Conservation (phyloP, 1,284 basidiomycete species). For the Vanrija humicola region DNA sequence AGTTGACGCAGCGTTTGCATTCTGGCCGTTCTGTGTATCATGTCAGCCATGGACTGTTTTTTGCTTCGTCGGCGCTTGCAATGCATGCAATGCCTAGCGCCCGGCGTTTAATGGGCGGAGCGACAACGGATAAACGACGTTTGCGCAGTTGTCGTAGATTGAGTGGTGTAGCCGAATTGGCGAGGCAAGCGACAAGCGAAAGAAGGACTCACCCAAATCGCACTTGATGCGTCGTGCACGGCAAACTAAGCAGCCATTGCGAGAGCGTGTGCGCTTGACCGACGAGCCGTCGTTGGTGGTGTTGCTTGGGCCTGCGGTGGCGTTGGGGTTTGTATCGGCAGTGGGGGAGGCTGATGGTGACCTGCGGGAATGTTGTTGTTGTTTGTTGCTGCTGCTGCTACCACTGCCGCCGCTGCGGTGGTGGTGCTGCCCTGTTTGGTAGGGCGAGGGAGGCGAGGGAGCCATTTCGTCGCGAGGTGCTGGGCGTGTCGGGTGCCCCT, state of each 20-base stretch:
- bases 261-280: slow-evolving; percentile 19
- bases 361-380: too few species aligned
- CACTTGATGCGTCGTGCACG: slow-evolving; percentile 37
- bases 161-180: neutral
- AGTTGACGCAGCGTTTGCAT: slow-evolving; percentile 18
- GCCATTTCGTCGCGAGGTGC: too few species aligned
- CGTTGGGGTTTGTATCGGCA: too few species aligned
- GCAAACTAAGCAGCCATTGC: slow-evolving; percentile 38
- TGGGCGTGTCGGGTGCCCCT: too few species aligned
- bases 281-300: neutral
- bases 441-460: too few species aligned
- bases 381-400: too few species aligned
- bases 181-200: neutral
- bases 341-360: too few species aligned
- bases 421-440: too few species aligned
- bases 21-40: slow-evolving; percentile 1
- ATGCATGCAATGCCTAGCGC: slow-evolving; percentile 9
- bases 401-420: too few species aligned
- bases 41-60: neutral
- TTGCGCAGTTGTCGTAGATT: too few species aligned
- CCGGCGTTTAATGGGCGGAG: neutral
- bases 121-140: neutral
- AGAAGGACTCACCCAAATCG: slow-evolving; percentile 28
- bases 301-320: too few species aligned
- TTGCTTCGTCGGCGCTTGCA: slow-evolving; percentile 14